A percentile compares a stretch with the other conserved stretches of the same genome.
Conservation (phyloP, 176 grass and related monocot species). For the Aegilops longissima region DNA sequence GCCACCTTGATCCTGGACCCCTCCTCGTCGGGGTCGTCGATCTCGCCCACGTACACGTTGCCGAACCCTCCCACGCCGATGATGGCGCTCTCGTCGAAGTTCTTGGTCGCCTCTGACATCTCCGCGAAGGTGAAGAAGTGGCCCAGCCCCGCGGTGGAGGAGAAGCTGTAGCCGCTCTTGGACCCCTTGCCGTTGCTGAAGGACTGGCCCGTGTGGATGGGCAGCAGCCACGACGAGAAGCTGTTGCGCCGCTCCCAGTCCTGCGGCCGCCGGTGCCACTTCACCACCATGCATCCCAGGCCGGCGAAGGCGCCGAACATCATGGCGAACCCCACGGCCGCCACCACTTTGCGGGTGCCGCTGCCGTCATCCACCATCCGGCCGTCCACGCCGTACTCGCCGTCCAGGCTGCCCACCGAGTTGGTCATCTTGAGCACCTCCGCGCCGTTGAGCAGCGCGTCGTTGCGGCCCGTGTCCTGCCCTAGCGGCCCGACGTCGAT, state of each 20-base stretch:
- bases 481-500: conserved; percentile 70
- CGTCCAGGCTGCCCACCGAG: conserved; percentile 77
- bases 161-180: conserved; percentile 81
- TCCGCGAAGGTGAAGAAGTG: conserved; percentile 79
- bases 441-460: conserved; percentile 87
- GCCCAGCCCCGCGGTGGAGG: conserved; percentile 68
- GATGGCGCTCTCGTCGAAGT: conserved; percentile 77
- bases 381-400: conserved; percentile 91
- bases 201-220: conserved; percentile 78
- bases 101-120: conserved; percentile 76
- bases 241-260: conserved; percentile 89
- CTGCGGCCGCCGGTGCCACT: conserved; percentile 76
- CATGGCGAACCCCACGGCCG: conserved; percentile 75
- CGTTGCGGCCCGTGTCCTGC: conserved; percentile 54
- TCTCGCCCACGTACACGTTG: conserved; percentile 91
- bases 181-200: conserved; percentile 59
- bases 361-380: conserved; percentile 47
- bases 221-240: conserved; percentile 98
- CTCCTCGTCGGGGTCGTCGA: conserved; percentile 51
- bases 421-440: conserved; percentile 94
- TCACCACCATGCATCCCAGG: conserved; percentile 80
- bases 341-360: conserved; percentile 41
- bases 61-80: conserved; percentile 96
- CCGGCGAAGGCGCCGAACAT: conserved; percentile 86
- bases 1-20: conserved; percentile 59